These are phyloP conservation scores for Dryadomyces quercus-mongolicae DNA, from an alignment of 2,329 filamentous ascomycete species.

Conservation along the genomic window DNA sequence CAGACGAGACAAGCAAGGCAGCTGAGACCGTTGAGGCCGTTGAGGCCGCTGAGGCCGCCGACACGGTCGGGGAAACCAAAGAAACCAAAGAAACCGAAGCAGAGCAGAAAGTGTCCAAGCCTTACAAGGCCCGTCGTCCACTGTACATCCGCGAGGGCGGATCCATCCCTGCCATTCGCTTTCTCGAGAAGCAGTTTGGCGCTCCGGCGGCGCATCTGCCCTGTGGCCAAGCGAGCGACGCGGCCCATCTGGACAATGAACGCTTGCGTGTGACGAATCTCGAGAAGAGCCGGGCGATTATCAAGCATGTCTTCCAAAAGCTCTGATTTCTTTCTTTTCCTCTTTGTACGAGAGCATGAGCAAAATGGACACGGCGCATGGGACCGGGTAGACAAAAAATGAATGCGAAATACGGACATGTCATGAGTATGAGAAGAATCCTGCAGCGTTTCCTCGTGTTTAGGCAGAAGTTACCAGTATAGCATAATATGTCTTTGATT, in stretches of 20 bases:
- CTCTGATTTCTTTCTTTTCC: conserved; percentile 21
- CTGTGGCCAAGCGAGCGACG: conserved; percentile 88
- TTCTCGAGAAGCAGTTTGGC: conserved; percentile 85
- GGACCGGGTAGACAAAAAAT: background rate
- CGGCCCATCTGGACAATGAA: conserved; percentile 91
- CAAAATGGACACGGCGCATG: background rate
- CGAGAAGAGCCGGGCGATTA: conserved; percentile 84
- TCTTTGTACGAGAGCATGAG: background rate
- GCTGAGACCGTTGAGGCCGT: background rate
- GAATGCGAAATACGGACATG: too few species aligned
- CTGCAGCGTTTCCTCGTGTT: too few species aligned
- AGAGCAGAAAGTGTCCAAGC: conserved; percentile 10
- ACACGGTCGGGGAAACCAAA: background rate
- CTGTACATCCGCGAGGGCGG: conserved; percentile 94
- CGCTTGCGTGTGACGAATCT: conserved; percentile 78
- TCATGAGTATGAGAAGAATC: too few species aligned
- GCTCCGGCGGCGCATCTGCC: conserved; percentile 88
- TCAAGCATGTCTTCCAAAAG: conserved; percentile 69
- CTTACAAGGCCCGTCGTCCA: conserved; percentile 42
- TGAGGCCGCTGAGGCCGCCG: background rate
- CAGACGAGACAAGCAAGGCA: background rate
- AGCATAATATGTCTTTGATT: too few species aligned
- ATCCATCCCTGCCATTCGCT: conserved; percentile 86
- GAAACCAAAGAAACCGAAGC: background rate
- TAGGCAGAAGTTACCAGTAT: too few species aligned